Evolutionary conservation across 192 early-diverging fungal species (phyloP), one percentile per base, ranked within the genome.

Genomic region (Coemansia umbellata): DNA sequence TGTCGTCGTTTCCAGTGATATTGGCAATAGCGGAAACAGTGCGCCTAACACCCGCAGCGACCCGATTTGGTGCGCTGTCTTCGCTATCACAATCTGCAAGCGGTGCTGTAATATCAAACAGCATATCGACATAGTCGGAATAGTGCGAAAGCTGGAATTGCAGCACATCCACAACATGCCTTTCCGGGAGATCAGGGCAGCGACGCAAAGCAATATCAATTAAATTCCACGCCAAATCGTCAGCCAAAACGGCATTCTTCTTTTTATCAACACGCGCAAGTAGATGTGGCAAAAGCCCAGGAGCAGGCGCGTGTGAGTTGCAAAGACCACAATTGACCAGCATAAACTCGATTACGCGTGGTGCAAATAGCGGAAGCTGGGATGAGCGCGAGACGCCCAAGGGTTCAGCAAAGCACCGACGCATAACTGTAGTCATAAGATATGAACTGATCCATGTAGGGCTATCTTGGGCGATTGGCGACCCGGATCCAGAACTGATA

Each of bases 351-450:
- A 77, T 63, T 1, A 77, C 74, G 11, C 59, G 55, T 15, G 74
- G 74, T 19, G 74, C 74, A 55, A 69, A 77, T 4, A 77, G 55
- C 14, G 74, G 74, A 18, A 69, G 67, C 33, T 45, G 74, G 18
- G 74, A 61, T n/a, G 74, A 66, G 27, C 74, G 63, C 21, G 67
- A 70, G 27, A 70, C 55, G 47, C 63, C 74, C 21, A 77, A 55
- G 6, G 74, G 74, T 50, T 77, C 74, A 8, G 63, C 74, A 70
- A 77, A 77, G 59, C 74, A 77, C 32, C 74, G 62, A 21, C 74
- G 67, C 74, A 77, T 77, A n/a, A 66, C 74, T 8, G 74, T 69
- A 2, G 74, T 70, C 74, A 77, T 77, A 45, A 77, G 55, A 26
- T 77, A 61, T 11, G 74, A 58, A 27, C 67, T 70, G 55, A 77